Evolutionary conservation across 345 rosid genomes (phyloP).

Genomic region (Carallia brachiata): DNA sequence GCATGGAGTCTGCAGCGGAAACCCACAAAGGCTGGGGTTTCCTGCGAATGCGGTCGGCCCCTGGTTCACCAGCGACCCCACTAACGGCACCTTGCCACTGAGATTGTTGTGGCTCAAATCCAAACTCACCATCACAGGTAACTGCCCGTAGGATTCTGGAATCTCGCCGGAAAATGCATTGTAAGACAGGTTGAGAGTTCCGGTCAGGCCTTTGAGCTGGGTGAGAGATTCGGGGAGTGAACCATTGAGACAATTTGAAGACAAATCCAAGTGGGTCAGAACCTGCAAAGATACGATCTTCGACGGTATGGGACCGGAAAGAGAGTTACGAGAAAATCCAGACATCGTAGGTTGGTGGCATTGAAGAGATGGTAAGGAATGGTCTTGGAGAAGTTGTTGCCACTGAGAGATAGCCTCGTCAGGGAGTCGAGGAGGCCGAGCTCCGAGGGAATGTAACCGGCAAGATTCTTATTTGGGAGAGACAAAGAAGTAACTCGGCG

Average conservation of each 20-base stretch:
- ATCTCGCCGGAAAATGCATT: conserved; percentile 70
- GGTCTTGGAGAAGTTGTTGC: conserved; percentile 62
- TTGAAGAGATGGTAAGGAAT: conserved; percentile 63
- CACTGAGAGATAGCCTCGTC: conserved; percentile 49
- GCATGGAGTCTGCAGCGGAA: conserved; percentile 66
- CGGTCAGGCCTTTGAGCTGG: conserved; percentile 55
- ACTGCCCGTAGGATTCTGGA: conserved; percentile 63
- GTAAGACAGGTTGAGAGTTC: conserved; percentile 71
- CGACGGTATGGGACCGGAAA: conserved; percentile 59
- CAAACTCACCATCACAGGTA: conserved; percentile 74
- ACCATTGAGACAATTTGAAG: conserved; percentile 67
- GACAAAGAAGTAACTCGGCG: conserved; percentile 61
- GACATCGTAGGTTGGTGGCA: conserved; percentile 44
- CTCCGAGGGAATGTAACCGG: conserved; percentile 88
- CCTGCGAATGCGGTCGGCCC: conserved; percentile 96
- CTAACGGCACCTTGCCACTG: conserved; percentile 75
- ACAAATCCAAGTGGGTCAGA: conserved; percentile 65
- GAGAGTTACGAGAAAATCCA: conserved; percentile 76
- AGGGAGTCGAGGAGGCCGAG: conserved; percentile 75
- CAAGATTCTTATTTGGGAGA: conserved; percentile 49
- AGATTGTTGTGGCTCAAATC: conserved; percentile 83
- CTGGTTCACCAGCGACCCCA: conserved; percentile 81
- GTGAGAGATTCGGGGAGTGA: conserved; percentile 65
- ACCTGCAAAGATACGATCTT: conserved; percentile 43
- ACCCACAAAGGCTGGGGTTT: conserved; percentile 81